Conservation (phyloP, 179 eudicot species). For the Carnegiea gigantea region DNA sequence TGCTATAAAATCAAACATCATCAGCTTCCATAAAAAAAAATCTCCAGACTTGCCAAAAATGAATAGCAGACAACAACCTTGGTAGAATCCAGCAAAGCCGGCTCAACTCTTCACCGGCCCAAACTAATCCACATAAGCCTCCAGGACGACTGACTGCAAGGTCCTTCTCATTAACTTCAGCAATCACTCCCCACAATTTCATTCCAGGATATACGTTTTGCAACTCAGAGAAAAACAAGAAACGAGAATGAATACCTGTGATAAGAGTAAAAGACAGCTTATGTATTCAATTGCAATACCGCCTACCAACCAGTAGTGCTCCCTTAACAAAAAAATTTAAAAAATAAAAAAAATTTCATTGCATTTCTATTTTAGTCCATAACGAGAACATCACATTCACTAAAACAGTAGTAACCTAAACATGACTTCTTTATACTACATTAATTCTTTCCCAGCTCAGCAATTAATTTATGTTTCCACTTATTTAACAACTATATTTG, state of each 20-base stretch:
- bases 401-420: no score
- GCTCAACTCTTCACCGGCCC: conserved; percentile 70
- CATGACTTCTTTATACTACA: no score
- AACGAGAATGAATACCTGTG: neutral
- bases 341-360: no score
- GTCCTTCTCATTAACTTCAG: conserved; percentile 89
- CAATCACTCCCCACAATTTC: conserved; percentile 93
- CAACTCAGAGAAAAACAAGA: conserved; percentile 23
- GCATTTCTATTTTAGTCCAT: no score
- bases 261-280: no score
- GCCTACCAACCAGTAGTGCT: no score
- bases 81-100: conserved; percentile 34
- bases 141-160: conserved; percentile 91
- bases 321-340: no score
- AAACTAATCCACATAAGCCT: conserved; percentile 92
- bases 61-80: conserved; percentile 31
- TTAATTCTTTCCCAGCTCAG: no score
- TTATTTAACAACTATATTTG: no score
- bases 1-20: neutral
- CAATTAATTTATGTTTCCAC: no score
- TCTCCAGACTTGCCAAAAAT: neutral
- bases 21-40: neutral
- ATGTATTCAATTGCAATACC: no score
- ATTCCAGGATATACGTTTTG: conserved; percentile 91
- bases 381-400: no score